Evolutionary conservation across 2,329 filamentous ascomycete species (phyloP).

Genomic region (Scytalidium lignicola): DNA sequence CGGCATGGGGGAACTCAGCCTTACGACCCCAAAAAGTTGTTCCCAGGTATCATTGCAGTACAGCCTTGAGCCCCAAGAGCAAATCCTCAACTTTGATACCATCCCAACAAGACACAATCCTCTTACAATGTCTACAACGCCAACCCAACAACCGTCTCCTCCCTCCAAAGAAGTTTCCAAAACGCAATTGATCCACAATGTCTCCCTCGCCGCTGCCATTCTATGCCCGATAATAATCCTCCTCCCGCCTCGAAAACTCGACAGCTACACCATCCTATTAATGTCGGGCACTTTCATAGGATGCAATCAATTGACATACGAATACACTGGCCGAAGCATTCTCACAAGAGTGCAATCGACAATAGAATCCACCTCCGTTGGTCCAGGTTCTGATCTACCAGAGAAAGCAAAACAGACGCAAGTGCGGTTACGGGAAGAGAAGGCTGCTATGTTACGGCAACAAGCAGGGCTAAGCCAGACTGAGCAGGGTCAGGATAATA

Average conservation of each 20-base stretch:
- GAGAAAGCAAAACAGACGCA: constrained; percentile 21
- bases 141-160: background rate
- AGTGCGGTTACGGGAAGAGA: constrained; percentile 16
- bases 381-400: constrained; percentile 6
- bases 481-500: constrained; percentile 1
- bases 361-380: constrained; percentile 1
- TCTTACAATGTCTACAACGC: background rate
- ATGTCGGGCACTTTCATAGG: constrained; percentile 30
- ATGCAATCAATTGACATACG: constrained; percentile 23
- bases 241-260: constrained; percentile 57
- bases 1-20: background rate
- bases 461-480: background rate
- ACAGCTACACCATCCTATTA: constrained; percentile 53
- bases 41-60: background rate
- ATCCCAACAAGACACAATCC: background rate
- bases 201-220: constrained; percentile 41
- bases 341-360: constrained; percentile 13
- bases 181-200: constrained; percentile 12
- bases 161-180: background rate
- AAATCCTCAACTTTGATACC: background rate
- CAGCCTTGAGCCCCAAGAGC: background rate
- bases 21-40: background rate
- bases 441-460: constrained; percentile 7
- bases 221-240: constrained; percentile 48
- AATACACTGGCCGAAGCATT: constrained; percentile 24